These are phyloP conservation scores for Kwoniella botswanensis DNA, from an alignment of 768 basidiomycete species.

Conservation along the genomic window DNA sequence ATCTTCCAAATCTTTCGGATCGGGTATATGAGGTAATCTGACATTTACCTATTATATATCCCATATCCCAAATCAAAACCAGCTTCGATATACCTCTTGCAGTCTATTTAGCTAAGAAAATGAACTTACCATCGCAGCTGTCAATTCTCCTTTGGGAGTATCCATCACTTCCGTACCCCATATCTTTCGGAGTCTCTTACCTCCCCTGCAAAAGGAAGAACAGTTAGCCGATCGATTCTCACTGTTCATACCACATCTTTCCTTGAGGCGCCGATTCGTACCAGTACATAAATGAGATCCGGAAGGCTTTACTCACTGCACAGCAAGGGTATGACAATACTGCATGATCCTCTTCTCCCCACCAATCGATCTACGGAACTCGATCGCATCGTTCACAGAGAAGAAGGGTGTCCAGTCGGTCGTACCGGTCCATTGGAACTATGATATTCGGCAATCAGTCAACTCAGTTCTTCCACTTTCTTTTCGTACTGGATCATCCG, in stretches of 20 bases:
- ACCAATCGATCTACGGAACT: constrained; percentile 74
- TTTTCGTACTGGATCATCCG: no score
- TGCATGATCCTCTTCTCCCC: constrained; percentile 74
- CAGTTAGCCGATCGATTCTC: background rate
- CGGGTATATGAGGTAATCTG: constrained; percentile 35
- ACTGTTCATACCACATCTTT: no score
- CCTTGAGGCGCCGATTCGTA: no score
- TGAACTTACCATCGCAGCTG: constrained; percentile 69
- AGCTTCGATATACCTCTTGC: no score
- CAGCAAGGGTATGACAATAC: constrained; percentile 73
- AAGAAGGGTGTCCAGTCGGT: constrained; percentile 51
- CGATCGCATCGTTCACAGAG: constrained; percentile 63
- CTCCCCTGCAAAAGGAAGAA: constrained; percentile 60
- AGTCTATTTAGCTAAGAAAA: background rate
- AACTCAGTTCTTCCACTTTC: no score
- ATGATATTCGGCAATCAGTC: background rate
- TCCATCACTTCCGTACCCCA: constrained; percentile 72
- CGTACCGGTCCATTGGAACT: constrained; percentile 55
- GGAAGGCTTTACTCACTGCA: no score
- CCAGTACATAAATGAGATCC: no score
- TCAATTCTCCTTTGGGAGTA: constrained; percentile 64
- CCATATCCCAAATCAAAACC: no score
- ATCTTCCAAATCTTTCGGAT: constrained; percentile 28
- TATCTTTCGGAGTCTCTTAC: constrained; percentile 65
- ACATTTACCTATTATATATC: constrained; percentile 45